Conservation (phyloP, 1,139 yeast species). For the Candida sp. region DNA sequence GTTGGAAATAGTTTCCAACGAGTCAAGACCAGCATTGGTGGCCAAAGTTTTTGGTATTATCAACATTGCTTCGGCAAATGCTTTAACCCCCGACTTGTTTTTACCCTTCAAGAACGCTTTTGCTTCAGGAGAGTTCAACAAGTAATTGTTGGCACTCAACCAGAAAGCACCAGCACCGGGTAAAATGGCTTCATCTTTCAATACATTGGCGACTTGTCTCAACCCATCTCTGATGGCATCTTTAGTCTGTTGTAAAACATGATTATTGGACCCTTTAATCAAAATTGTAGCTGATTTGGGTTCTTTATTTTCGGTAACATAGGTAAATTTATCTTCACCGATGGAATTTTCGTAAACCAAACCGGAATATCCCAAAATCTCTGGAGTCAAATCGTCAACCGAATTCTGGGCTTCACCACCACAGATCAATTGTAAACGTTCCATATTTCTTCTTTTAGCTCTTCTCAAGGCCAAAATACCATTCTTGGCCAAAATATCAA, state of each 20-base stretch:
- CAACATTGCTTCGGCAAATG: constrained; percentile 88
- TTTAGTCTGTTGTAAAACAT: constrained; percentile 85
- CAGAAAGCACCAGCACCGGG: constrained; percentile 99
- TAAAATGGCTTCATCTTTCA: constrained; percentile 79
- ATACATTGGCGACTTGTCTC: constrained; percentile 89
- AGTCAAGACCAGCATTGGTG: constrained; percentile 91
- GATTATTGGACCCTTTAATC: constrained; percentile 90
- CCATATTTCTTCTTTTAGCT: constrained; percentile 99
- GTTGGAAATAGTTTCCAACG: constrained; percentile 82
- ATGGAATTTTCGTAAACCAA: constrained; percentile 87
- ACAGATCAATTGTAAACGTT: constrained; percentile 90
- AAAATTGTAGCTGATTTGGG: constrained; percentile 91
- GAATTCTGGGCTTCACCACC: constrained; percentile 99
- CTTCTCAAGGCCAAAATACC: constrained; percentile 93
- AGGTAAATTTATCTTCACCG: constrained; percentile 98
- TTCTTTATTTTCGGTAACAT: constrained; percentile 86
- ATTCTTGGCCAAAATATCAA: constrained; percentile 91
- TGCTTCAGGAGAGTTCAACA: constrained; percentile 44
- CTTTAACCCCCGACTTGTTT: constrained; percentile 85
- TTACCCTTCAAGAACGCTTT: constrained; percentile 73
- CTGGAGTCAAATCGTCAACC: constrained; percentile 88
- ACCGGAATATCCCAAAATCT: constrained; percentile 87
- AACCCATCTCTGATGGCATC: constrained; percentile 98
- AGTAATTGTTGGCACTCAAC: constrained; percentile 73
- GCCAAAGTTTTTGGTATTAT: constrained; percentile 92